Conservation (phyloP, 306 rosid genomes). For the Boehmeria nivea region DNA sequence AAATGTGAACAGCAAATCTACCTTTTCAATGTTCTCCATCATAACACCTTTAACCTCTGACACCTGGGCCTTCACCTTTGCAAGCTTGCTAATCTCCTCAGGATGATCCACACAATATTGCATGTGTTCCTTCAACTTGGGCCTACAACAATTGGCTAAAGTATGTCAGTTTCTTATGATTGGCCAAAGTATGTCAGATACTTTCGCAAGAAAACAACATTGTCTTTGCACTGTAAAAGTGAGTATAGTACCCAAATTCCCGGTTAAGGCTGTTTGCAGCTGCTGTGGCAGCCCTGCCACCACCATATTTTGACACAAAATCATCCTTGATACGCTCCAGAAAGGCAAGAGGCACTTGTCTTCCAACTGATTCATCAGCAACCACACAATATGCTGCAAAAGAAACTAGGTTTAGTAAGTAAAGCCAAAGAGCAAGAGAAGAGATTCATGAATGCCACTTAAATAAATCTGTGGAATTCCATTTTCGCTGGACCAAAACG, state of each 20-base stretch:
- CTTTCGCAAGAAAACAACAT: no score
- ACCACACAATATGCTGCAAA: constrained; percentile 83
- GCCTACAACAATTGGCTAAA: constrained; percentile 28
- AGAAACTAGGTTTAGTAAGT: background rate
- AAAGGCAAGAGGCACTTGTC: constrained; percentile 92
- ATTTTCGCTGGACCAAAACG: no score
- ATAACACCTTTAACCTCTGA: constrained; percentile 97
- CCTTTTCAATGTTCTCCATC: constrained; percentile 99
- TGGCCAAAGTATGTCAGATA: no score
- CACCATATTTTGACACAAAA: constrained; percentile 66
- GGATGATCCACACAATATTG: constrained; percentile 91
- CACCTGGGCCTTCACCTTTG: constrained; percentile 97
- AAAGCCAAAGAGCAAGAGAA: background rate
- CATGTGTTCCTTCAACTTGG: constrained; percentile 94
- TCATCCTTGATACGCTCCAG: constrained; percentile 91
- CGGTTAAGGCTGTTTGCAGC: constrained; percentile 80
- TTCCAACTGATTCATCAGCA: constrained; percentile 82
- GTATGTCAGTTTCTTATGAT: background rate
- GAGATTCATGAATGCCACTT: background rate
- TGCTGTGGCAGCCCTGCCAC: constrained; percentile 84
- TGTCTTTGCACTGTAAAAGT: no score
- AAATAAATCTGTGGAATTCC: background rate
- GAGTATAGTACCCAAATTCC: constrained; percentile 70
- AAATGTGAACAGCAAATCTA: constrained; percentile 14
- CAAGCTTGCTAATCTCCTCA: constrained; percentile 90